These are phyloP conservation scores for Pichia sp. DNA, from an alignment of 1,139 yeast genomes.

Conservation along the genomic window DNA sequence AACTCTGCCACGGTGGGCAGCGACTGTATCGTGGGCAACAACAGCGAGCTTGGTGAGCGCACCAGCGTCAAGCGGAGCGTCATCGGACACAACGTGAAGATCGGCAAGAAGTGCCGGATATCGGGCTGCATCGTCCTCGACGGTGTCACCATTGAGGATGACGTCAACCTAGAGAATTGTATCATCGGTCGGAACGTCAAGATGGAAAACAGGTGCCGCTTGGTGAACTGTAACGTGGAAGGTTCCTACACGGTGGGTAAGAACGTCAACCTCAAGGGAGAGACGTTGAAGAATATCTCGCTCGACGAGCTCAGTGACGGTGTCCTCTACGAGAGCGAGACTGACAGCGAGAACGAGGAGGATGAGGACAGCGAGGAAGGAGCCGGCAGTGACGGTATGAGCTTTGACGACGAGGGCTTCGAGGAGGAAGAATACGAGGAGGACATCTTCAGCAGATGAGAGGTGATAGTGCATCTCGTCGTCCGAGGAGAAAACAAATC, in stretches of 20 bases:
- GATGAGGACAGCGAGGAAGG: constrained; percentile 4
- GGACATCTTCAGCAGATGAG: constrained; percentile 11
- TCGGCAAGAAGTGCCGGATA: constrained; percentile 83
- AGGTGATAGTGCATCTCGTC: no score
- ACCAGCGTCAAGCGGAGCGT: constrained; percentile 84
- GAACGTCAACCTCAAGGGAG: constrained; percentile 73
- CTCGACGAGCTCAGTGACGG: constrained; percentile 39
- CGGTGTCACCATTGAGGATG: constrained; percentile 73
- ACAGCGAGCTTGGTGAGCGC: constrained; percentile 38
- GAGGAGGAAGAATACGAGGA: constrained; percentile 30
- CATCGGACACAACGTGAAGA: constrained; percentile 67
- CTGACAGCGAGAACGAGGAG: constrained; percentile 10
- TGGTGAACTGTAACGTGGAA: constrained; percentile 81
- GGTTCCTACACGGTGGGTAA: constrained; percentile 64
- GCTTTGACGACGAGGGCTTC: constrained; percentile 21
- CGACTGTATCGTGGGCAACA: constrained; percentile 56
- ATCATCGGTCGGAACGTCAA: constrained; percentile 69
- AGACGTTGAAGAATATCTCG: constrained; percentile 65
- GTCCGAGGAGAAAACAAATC: no score
- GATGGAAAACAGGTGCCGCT: constrained; percentile 55
- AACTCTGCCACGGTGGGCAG: constrained; percentile 79
- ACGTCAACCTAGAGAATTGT: constrained; percentile 81
- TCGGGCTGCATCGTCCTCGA: constrained; percentile 81
- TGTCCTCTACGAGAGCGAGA: constrained; percentile 33
- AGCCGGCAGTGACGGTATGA: constrained; percentile 17